These are phyloP conservation scores for Ophiostoma sp. DNA, from an alignment of 2,329 filamentous ascomycete species.

Conservation along the genomic window DNA sequence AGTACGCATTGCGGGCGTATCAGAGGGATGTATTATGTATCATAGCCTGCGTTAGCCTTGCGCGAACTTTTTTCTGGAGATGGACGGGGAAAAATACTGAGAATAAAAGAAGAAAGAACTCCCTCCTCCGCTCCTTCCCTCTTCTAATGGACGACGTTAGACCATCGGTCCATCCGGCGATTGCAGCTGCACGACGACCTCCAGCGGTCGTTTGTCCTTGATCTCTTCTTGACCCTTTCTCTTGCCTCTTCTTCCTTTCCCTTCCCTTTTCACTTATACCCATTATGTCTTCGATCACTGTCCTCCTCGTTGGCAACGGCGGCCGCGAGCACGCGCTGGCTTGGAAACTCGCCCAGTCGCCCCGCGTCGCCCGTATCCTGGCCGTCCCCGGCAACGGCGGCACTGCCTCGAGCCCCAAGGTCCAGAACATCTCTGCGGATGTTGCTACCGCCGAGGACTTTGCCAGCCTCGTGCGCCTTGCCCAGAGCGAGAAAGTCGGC, in stretches of 20 bases:
- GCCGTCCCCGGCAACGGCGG: slow-evolving; percentile 79
- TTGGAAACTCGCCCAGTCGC: slow-evolving; percentile 86
- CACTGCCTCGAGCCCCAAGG: slow-evolving; percentile 65
- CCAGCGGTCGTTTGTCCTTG: slow-evolving; percentile 6
- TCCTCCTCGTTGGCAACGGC: slow-evolving; percentile 88
- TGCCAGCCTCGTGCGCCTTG: slow-evolving; percentile 66
- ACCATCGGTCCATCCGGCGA: slow-evolving; percentile 21
- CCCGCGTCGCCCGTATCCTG: slow-evolving; percentile 68
- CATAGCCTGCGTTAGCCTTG: slow-evolving; percentile 18
- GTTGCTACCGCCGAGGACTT: slow-evolving; percentile 70
- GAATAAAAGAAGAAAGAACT: slow-evolving; percentile 14
- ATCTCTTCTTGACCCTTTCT: not conserved
- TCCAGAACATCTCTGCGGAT: slow-evolving; percentile 58
- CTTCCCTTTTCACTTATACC: not conserved
- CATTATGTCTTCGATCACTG: slow-evolving; percentile 24
- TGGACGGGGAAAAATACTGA: not conserved
- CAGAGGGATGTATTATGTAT: slow-evolving; percentile 11
- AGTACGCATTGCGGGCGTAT: slow-evolving; percentile 12
- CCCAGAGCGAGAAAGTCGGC: slow-evolving; percentile 66
- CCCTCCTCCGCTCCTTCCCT: slow-evolving; percentile 4
- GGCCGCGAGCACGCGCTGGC: slow-evolving; percentile 91
- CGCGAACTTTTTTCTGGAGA: slow-evolving; percentile 6
- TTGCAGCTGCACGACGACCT: slow-evolving; percentile 18
- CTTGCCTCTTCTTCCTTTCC: not conserved
- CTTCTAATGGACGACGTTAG: slow-evolving; percentile 19